A percentile compares a stretch with the other conserved stretches of the same genome.
Conservation (phyloP, 306 rosid genomes). For the Canavalia ensiformis region DNA sequence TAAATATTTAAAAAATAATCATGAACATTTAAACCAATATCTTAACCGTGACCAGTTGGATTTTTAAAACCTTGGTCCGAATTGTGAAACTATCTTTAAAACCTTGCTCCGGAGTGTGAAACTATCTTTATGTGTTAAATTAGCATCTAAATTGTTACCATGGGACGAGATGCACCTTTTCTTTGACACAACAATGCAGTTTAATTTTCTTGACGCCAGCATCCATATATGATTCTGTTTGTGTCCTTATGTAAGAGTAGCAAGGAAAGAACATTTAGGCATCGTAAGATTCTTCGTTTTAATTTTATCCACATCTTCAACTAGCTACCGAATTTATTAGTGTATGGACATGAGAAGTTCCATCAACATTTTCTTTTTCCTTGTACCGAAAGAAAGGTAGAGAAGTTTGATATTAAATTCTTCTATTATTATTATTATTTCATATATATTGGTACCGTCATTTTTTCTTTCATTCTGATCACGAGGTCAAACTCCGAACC, state of each 20-base stretch:
- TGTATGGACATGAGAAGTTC: conserved; percentile 18
- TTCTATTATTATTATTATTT: not conserved
- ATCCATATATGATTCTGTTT: not conserved
- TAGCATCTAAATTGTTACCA: not conserved
- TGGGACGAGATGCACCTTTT: not conserved
- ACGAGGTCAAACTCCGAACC: not conserved
- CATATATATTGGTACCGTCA: not conserved
- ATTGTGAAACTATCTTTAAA: too few species aligned
- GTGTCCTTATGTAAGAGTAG: not conserved
- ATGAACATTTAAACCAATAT: too few species aligned
- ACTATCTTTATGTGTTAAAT: too few species aligned
- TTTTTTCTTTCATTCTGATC: not conserved
- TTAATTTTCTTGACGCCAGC: not conserved
- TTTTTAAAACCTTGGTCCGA: too few species aligned
- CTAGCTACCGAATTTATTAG: not conserved
- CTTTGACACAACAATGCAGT: not conserved
- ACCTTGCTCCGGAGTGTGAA: too few species aligned
- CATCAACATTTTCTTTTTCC: conserved; percentile 36
- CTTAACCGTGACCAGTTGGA: too few species aligned
- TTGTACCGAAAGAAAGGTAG: conserved; percentile 43
- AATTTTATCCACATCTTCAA: conserved; percentile 42
- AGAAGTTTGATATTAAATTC: conserved; percentile 35
- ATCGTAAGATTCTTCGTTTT: conserved; percentile 39
- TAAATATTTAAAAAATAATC: too few species aligned
- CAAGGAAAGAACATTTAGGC: not conserved